Evolutionary conservation across 495 filamentous ascomycete genomes (phyloP), one percentile per base, ranked within the genome.

Genomic region (Penicillium flavigenum): DNA sequence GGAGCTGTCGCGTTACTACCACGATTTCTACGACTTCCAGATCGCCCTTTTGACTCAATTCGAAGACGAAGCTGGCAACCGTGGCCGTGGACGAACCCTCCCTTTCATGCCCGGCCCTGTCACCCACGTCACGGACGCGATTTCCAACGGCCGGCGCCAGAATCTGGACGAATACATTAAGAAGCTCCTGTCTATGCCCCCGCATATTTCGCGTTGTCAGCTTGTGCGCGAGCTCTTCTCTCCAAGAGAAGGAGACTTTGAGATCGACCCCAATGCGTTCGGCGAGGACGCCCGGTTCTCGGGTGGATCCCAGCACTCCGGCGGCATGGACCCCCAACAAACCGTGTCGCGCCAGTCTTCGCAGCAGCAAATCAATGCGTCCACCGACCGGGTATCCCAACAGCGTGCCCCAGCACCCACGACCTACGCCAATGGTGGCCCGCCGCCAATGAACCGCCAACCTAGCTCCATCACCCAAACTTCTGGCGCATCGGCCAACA

Each of bases 31-130:
- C 72, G 94, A 98, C 67, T 96, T 98, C 73, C 94, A 98, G 71
- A 98, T 98, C 68, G 87, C 89, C 17, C 87, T 98, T 6, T 79
- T 98, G 44, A 92, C 90, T 41, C 90, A 96, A 62, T 98, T 96
- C 67, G 93, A 94, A 36, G 85, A 89, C 16, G 95, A 98, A 67
- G 92, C 94, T 27, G 93, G 94, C 22, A 88, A 89, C 51, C 85
- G 84, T 47, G 83, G 83, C 41, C 85, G 86, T 61, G 84, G 88
- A 51, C 86, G 94, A 31, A 89, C 88, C 16, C 71, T 98, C 7
- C 94, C 94, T n/a, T 98, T 93, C 72, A 98, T 98, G 94, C 94
- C 94, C 19, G 94, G 94, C 10, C 94, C 94, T 20, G 93, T 98
- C 63, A 96, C 92, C 55, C 95, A 96, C 73, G 95, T 98, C 51